Evolutionary conservation across 2,329 filamentous ascomycete species (phyloP).

Genomic region (Arthrobotrys entomopaga): DNA sequence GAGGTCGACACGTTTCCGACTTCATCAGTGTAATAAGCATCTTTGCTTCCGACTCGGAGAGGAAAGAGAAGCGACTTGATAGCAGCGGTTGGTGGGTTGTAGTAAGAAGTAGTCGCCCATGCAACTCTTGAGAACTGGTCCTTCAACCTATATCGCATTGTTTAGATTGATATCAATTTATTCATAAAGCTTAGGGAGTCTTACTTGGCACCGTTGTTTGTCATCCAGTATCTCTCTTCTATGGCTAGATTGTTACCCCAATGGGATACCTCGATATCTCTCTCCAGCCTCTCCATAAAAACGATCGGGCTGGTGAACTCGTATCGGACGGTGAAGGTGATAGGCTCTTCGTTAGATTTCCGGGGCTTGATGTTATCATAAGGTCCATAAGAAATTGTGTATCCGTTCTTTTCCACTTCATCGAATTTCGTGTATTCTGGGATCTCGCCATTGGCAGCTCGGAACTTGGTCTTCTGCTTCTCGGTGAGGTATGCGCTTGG

Average conservation of each 20-base stretch:
- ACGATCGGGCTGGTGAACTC: conserved; percentile 94
- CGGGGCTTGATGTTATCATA: conserved; percentile 67
- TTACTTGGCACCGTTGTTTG: conserved; percentile 81
- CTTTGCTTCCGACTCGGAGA: conserved; percentile 79
- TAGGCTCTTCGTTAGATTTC: conserved; percentile 69
- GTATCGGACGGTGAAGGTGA: conserved; percentile 81
- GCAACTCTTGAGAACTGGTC: conserved; percentile 79
- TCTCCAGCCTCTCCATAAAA: conserved; percentile 80
- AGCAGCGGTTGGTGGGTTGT: conserved; percentile 79
- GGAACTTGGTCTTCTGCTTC: conserved; percentile 98
- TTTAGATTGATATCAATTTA: conserved; percentile 65
- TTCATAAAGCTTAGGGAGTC: neutral
- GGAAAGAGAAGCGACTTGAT: conserved; percentile 84
- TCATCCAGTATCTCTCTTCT: conserved; percentile 90
- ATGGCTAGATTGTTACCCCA: conserved; percentile 97
- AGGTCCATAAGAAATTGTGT: conserved; percentile 87
- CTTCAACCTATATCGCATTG: conserved; percentile 65
- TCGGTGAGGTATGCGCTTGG: conserved; percentile 83
- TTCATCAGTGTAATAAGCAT: conserved; percentile 93
- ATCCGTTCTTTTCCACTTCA: conserved; percentile 82
- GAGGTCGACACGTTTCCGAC: conserved; percentile 98
- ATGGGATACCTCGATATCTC: conserved; percentile 94
- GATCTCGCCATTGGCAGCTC: conserved; percentile 79
- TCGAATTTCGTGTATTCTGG: conserved; percentile 85
- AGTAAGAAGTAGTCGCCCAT: conserved; percentile 78